Evolutionary conservation across 768 basidiomycete genomes (phyloP).

Genomic region (Tricholoma hemisulphureum): DNA sequence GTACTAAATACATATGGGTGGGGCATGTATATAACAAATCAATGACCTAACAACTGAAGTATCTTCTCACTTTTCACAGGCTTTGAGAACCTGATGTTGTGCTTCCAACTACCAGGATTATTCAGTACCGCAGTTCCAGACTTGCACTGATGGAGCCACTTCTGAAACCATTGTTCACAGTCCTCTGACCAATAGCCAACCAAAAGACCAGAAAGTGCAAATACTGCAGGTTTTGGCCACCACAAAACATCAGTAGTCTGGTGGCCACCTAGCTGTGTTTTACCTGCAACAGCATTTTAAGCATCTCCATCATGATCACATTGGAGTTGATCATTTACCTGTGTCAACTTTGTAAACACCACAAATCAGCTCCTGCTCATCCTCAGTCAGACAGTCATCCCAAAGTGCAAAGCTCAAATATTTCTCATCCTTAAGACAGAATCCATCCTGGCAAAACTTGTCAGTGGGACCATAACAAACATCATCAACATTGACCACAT

Average conservation of each 20-base stretch:
- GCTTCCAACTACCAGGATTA: not conserved
- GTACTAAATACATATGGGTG: no score
- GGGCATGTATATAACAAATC: no score
- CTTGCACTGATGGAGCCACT: not conserved
- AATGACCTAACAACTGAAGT: no score
- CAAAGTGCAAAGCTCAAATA: no score
- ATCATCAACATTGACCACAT: no score
- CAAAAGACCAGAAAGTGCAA: conserved; percentile 5
- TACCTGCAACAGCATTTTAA: conserved; percentile 18
- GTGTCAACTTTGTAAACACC: conserved; percentile 17
- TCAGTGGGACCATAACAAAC: no score
- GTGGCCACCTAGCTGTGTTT: conserved; percentile 7
- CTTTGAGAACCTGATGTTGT: not conserved
- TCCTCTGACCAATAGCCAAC: conserved; percentile 17
- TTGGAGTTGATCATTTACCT: not conserved
- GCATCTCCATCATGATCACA: conserved; percentile 10
- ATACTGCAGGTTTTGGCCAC: conserved; percentile 19
- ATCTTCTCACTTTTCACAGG: no score
- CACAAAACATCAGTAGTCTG: conserved; percentile 8
- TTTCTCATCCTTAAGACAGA: no score
- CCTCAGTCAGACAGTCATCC: conserved; percentile 22
- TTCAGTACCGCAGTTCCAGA: not conserved
- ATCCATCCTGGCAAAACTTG: not conserved
- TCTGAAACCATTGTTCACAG: conserved; percentile 20
- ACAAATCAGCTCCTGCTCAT: conserved; percentile 20